These are phyloP conservation scores for Aspergillus caelatus DNA, from an alignment of 2,329 filamentous ascomycete species.

Conservation along the genomic window DNA sequence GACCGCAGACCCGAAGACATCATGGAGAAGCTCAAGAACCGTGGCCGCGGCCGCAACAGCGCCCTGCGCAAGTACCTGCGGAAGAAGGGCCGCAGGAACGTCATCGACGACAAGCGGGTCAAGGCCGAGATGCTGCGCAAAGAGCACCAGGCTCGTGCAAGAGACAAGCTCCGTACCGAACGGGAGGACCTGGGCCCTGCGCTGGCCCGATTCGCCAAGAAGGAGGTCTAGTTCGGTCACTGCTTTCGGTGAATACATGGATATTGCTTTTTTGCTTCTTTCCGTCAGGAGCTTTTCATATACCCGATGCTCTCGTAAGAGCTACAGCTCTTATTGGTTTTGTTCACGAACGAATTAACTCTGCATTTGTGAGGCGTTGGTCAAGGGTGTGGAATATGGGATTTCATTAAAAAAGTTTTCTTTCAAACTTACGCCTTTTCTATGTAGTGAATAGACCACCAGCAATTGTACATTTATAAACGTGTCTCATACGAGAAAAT, in stretches of 20 bases:
- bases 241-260: constrained; percentile 4
- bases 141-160: constrained; percentile 67
- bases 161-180: constrained; percentile 68
- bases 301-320: constrained; percentile 14
- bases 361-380: constrained; percentile 12
- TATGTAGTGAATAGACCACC: neutral
- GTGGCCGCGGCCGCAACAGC: constrained; percentile 85
- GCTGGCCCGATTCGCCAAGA: constrained; percentile 80
- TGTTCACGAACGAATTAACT: neutral
- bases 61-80: constrained; percentile 83
- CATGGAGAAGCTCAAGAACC: constrained; percentile 67
- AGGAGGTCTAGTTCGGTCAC: constrained; percentile 43
- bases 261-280: constrained; percentile 13
- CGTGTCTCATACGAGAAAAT: neutral
- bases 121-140: constrained; percentile 81
- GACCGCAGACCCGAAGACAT: constrained; percentile 68
- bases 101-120: constrained; percentile 93
- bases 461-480: constrained; percentile 8
- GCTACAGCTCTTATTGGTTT: neutral
- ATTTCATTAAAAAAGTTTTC: neutral
- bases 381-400: neutral
- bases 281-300: constrained; percentile 16
- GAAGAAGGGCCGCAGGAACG: constrained; percentile 89
- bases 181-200: constrained; percentile 81
- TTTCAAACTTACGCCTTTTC: neutral